phyloP scores from a whole-genome alignment of 108 stramenopile species.

The Cylindrotheca fusiformis region DNA sequence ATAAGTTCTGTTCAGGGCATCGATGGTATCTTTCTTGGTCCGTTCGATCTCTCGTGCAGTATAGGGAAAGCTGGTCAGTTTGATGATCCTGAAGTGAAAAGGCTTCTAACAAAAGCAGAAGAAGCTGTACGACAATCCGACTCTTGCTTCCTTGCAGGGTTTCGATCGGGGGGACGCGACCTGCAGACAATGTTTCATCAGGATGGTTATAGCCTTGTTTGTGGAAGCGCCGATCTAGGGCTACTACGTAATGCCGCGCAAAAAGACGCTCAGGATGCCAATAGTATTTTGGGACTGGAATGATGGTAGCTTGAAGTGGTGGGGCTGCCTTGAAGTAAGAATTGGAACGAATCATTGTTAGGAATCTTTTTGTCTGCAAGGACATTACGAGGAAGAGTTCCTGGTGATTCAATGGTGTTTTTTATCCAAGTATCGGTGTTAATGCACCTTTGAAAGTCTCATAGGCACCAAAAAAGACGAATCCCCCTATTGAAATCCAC shows the following conservation, averaged over 20 bases:
- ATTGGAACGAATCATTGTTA: too few species aligned
- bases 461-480: constrained; percentile 98
- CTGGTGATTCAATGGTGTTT: too few species aligned
- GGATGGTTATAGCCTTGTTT: constrained; percentile 28
- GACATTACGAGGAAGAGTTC: too few species aligned
- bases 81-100: constrained; percentile 19
- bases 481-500: constrained; percentile 98
- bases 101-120: constrained; percentile 22
- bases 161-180: constrained; percentile 9
- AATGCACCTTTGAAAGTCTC: constrained; percentile 50
- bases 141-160: constrained; percentile 30
- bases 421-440: constrained; percentile 16
- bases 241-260: constrained; percentile 20
- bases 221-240: constrained; percentile 25
- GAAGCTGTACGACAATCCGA: constrained; percentile 6
- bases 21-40: constrained; percentile 34
- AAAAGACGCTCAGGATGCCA: constrained; percentile 4
- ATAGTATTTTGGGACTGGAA: constrained; percentile 8
- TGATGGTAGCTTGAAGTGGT: too few species aligned
- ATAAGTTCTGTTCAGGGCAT: constrained; percentile 26
- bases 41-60: constrained; percentile 32
- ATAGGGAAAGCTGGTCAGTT: constrained; percentile 32
- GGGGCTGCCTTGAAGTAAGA: too few species aligned
- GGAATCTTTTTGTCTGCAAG: too few species aligned
- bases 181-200: constrained; percentile 20